Base-by-base conservation (phyloP, 2,329 filamentous ascomycete species). In the Chrysoporthe austroafricana region DNA sequence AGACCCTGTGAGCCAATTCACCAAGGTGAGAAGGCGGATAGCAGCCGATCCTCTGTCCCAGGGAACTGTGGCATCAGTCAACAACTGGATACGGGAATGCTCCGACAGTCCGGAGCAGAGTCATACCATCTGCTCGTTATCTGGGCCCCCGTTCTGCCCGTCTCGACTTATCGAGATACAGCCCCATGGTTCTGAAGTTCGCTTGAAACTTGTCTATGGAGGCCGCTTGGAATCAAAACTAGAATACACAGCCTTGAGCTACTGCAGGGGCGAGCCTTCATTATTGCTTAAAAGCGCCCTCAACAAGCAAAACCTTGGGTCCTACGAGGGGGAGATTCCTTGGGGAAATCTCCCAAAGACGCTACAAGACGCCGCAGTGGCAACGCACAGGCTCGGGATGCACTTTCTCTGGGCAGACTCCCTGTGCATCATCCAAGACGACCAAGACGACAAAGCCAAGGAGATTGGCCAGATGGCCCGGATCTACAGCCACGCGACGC, bases 1-100 rank as follows among this genome's bases (percentile, higher is more conserved):
- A 34, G 21, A 9, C 3, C 9, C 5, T 2, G 48, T 14, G 0
- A 16, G 21, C 11, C 21, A 2, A 7, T n/a, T 21, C n/a, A 1
- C 0, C 5, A 2, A 16, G 4, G 16, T 6, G 4, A 32, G 13
- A 7, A 11, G 26, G 2, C 50, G 21, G 6, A 34, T 54, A 7
- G 50, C 50, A 34, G 50, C 50, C 50, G 50, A 54, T 16, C 50
- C 50, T 34, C 50, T 32, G 21, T 54, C 50, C 50, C 50, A 54
- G 13, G 26, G 32, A 7, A 54, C 50, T 13, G 26, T 54, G 21
- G 26, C 13, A 8, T 34, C 11, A 2, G 2, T 54, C 13, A 32
- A 32, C 4, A n/a, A 32, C 2, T 54, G 50, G 50, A 2, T 54
- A 18, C 26, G 13, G 26, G 2, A 32, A 54, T 54, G 50, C 50